Conservation (phyloP, 2,329 filamentous ascomycete species). For the Aspergillus sp. region DNA sequence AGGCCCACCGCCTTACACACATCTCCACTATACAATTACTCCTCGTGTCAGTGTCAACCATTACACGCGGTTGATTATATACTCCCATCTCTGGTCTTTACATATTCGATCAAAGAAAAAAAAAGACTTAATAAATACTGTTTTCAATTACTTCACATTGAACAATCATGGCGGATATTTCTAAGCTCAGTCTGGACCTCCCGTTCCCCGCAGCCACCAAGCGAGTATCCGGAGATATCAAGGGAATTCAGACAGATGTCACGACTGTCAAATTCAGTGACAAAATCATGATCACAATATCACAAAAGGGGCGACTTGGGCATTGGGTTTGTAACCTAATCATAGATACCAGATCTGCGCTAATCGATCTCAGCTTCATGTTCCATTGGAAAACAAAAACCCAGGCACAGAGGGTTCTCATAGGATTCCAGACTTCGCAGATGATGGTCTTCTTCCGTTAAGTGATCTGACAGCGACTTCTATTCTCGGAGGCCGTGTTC, state of each 20-base stretch:
- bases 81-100: neutral
- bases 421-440: constrained; percentile 42
- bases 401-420: constrained; percentile 38
- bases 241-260: constrained; percentile 69
- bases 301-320: constrained; percentile 78
- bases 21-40: neutral
- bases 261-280: constrained; percentile 75
- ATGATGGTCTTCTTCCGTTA: constrained; percentile 68
- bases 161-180: constrained; percentile 25
- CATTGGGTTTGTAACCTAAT: constrained; percentile 72
- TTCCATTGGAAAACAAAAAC: constrained; percentile 35
- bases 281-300: constrained; percentile 86
- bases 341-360: neutral
- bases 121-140: neutral
- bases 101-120: neutral
- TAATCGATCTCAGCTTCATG: constrained; percentile 27
- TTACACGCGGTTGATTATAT: neutral
- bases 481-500: constrained; percentile 77
- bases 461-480: constrained; percentile 83
- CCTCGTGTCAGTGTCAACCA: neutral
- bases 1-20: constrained; percentile 21
- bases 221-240: constrained; percentile 61
- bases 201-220: constrained; percentile 69
- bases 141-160: neutral
- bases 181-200: constrained; percentile 37